Conservation (phyloP, 2,329 filamentous ascomycete genomes). For the Aspergillus sp. region DNA sequence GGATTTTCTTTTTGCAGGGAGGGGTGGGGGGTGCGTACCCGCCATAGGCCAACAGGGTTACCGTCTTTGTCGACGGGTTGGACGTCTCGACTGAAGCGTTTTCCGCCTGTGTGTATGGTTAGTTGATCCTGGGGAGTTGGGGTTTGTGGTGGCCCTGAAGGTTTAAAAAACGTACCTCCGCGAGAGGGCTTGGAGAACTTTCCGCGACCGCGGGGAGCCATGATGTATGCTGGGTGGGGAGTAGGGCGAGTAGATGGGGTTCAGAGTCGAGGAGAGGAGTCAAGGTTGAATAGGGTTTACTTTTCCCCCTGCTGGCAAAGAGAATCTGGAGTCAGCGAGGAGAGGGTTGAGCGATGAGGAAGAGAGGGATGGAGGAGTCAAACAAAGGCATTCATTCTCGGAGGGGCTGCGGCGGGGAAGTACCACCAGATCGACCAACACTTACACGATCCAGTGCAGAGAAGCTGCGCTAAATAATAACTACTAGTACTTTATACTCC, state of each 20-base stretch:
- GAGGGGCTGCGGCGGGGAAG: neutral
- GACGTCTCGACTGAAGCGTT: slow-evolving; percentile 91
- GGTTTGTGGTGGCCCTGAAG: neutral
- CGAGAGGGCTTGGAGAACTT: slow-evolving; percentile 94
- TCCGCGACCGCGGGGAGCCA: slow-evolving; percentile 70
- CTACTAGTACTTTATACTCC: too few relatives aligned
- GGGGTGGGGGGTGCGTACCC: slow-evolving; percentile 53
- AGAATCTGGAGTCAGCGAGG: neutral
- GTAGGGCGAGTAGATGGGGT: too few relatives aligned
- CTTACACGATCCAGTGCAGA: neutral
- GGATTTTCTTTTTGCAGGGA: neutral
- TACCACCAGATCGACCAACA: neutral
- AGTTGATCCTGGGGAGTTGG: neutral
- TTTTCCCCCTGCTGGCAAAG: too few relatives aligned
- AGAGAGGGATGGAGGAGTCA: too few relatives aligned
- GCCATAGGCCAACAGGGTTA: slow-evolving; percentile 87
- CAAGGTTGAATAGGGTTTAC: too few relatives aligned
- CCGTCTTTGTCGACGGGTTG: slow-evolving; percentile 86
- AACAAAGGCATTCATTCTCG: neutral
- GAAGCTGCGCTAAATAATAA: too few relatives aligned
- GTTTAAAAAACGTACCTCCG: slow-evolving; percentile 65
- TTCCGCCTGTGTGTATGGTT: slow-evolving; percentile 66
- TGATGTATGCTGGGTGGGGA: slow-evolving; percentile 20
- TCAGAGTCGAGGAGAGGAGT: neutral
- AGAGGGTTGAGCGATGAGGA: too few relatives aligned